Percentiles rank a stretch among this genome's conserved stretches.
phyloP scores from a whole-genome alignment of 78 protist genomes.

The Polysphondylium violaceum region DNA sequence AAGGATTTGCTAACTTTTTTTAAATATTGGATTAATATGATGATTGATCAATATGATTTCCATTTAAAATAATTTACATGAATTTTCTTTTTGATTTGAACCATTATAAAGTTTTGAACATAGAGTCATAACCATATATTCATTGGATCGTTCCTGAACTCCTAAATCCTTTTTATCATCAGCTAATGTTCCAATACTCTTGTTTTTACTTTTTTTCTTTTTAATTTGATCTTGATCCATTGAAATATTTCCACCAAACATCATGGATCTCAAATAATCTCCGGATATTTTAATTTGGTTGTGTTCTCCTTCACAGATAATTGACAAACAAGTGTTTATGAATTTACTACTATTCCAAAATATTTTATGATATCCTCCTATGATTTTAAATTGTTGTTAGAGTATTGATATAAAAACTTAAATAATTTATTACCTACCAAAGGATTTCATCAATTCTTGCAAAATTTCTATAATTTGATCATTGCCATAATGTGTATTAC shows the following conservation, averaged over 20 bases:
- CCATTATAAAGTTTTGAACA: too few relatives aligned
- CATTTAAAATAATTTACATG: background rate
- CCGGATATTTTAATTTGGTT: background rate
- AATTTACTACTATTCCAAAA: background rate
- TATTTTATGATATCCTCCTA: background rate
- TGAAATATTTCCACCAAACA: background rate
- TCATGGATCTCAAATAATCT: background rate
- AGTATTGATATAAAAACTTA: constrained; percentile 10
- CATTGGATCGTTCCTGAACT: too few relatives aligned
- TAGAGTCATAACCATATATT: too few relatives aligned
- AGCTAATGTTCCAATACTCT: too few relatives aligned
- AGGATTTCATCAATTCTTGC: constrained; percentile 22
- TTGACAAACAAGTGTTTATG: background rate
- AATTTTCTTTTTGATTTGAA: background rate
- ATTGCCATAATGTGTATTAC: background rate
- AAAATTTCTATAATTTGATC: background rate
- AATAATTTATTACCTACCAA: constrained; percentile 4
- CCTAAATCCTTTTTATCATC: too few relatives aligned
- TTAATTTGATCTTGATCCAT: background rate
- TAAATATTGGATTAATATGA: too few relatives aligned
- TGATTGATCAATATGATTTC: too few relatives aligned
- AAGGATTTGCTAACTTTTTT: too few relatives aligned
- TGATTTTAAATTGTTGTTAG: background rate
- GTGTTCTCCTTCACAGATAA: too few relatives aligned
- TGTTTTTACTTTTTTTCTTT: background rate